These are phyloP conservation scores for Kodamaea hsintzibuensis DNA, from an alignment of 805 yeast species.

Conservation along the genomic window DNA sequence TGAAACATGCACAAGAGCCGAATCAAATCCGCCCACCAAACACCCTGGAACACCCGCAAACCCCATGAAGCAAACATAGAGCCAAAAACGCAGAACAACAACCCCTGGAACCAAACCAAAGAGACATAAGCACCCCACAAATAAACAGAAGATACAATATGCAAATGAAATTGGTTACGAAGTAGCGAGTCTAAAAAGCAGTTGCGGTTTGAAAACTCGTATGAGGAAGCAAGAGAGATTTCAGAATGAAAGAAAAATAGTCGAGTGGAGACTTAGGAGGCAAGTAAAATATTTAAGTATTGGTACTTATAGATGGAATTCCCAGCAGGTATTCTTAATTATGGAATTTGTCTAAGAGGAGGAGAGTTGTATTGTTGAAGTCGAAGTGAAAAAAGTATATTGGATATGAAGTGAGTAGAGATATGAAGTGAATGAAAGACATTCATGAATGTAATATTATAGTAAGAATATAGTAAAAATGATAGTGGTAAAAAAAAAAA, in stretches of 20 bases:
- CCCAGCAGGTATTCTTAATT: not conserved
- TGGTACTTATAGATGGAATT: not conserved
- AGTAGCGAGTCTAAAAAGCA: not conserved
- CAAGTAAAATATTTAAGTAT: not conserved
- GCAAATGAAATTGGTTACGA: not conserved
- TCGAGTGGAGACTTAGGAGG: not conserved
- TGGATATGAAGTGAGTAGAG: too few relatives aligned
- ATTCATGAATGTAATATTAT: too few relatives aligned
- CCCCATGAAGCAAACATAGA: not conserved
- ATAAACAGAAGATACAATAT: not conserved
- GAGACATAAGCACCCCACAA: not conserved
- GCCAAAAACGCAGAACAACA: not conserved
- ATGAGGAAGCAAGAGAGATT: not conserved
- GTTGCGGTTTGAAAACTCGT: not conserved
- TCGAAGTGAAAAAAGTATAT: too few relatives aligned
- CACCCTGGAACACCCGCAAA: not conserved
- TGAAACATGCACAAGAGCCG: not conserved
- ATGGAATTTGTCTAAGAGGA: not conserved
- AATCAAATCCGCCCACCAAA: not conserved
- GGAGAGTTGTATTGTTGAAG: too few relatives aligned
- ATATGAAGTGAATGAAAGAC: too few relatives aligned
- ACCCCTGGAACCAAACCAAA: not conserved
- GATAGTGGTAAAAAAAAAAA: too few relatives aligned
- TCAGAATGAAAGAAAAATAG: not conserved
- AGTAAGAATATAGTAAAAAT: too few relatives aligned